Conservation (phyloP, 768 basidiomycete species). For the Suillus bovinus region DNA sequence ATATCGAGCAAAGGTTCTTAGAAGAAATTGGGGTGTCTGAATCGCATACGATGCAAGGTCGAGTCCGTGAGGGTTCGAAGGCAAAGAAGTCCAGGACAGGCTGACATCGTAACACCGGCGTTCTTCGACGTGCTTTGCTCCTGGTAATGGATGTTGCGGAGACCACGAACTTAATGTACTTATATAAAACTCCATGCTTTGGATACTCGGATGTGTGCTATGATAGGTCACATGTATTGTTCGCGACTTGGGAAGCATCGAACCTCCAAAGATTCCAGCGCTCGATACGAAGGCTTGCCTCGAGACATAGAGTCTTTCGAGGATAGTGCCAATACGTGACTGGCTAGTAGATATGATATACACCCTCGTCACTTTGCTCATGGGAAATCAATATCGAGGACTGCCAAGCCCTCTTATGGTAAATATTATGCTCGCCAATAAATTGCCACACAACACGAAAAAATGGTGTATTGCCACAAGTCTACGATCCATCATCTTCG, state of each 20-base stretch:
- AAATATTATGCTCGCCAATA: conserved; percentile 3
- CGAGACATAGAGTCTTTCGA: neutral
- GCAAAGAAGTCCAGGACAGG: conserved; percentile 25
- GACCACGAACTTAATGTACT: neutral
- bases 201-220: neutral
- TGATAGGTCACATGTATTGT: neutral
- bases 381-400: neutral
- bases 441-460: neutral
- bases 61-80: conserved; percentile 8
- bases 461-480: neutral
- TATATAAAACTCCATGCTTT: neutral
- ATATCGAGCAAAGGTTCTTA: conserved; percentile 40
- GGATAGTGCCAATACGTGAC: neutral
- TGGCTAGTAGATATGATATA: neutral
- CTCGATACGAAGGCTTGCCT: neutral
- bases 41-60: conserved; percentile 9
- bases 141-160: too few species aligned
- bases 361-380: neutral
- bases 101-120: conserved; percentile 14
- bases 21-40: neutral
- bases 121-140: conserved; percentile 7
- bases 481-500: conserved; percentile 33
- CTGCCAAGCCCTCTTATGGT: neutral
- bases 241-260: neutral
- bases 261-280: neutral